These are phyloP conservation scores for Lasiosphaeria ovina DNA, from an alignment of 495 filamentous ascomycete species.

Conservation along the genomic window DNA sequence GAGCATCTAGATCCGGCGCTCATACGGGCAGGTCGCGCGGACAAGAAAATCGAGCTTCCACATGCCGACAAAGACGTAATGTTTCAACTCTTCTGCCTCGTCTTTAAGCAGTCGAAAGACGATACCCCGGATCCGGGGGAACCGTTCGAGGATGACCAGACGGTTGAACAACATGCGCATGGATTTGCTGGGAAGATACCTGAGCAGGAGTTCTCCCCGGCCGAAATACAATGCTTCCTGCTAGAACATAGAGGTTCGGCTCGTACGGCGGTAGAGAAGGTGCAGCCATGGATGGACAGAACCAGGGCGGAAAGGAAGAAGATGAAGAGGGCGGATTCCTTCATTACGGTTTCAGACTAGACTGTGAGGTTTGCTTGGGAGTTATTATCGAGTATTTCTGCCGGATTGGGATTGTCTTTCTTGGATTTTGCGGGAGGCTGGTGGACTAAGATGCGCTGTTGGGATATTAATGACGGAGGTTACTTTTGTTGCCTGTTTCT, in stretches of 20 bases:
- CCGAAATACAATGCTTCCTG: conserved; percentile 14
- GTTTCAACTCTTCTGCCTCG: conserved; percentile 8
- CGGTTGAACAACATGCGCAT: conserved; percentile 3
- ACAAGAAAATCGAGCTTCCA: conserved; percentile 64
- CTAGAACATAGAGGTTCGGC: conserved; percentile 10
- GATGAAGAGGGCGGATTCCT: conserved; percentile 12
- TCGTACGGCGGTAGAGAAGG: conserved; percentile 10
- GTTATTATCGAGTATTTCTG: no score
- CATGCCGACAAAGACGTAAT: conserved; percentile 35
- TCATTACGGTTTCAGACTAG: no score
- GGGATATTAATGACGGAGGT: no score
- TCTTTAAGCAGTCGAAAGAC: conserved; percentile 10
- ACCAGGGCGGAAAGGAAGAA: conserved; percentile 13
- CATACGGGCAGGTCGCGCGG: conserved; percentile 65
- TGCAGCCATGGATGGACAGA: conserved; percentile 13
- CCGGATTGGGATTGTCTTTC: no score
- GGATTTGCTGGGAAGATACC: conserved; percentile 12
- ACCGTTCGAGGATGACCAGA: conserved; percentile 3
- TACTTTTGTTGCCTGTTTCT: no score
- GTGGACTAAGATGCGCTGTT: no score
- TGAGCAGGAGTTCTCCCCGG: conserved; percentile 13
- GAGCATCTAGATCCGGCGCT: conserved; percentile 66
- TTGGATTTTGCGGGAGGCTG: no score
- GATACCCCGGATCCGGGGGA: conserved; percentile 8
- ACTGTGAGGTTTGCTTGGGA: no score